phyloP scores from a whole-genome alignment of 2,329 filamentous ascomycete genomes.

The Aspergillus sp. region DNA sequence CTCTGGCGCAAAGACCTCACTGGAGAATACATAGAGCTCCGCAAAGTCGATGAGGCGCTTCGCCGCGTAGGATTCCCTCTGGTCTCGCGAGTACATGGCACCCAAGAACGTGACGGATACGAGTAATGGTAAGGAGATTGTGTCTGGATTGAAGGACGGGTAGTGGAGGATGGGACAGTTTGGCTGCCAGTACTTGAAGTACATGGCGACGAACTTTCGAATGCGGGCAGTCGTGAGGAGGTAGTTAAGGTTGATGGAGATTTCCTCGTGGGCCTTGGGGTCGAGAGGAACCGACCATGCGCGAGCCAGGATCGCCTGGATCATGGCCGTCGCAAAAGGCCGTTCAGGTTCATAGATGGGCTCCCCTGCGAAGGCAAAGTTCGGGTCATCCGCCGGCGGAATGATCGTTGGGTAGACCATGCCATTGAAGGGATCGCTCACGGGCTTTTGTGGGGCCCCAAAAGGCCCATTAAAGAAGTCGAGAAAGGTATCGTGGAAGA shows the following conservation, averaged over 20 bases:
- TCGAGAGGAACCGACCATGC: slow-evolving; percentile 38
- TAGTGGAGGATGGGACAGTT: slow-evolving; percentile 44
- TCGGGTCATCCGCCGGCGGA: slow-evolving; percentile 18
- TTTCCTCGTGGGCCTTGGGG: slow-evolving; percentile 36
- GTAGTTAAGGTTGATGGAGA: slow-evolving; percentile 38
- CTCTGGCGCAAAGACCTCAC: slow-evolving; percentile 40
- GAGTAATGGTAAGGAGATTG: slow-evolving; percentile 36
- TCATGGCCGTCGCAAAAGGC: slow-evolving; percentile 37
- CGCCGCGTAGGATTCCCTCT: slow-evolving; percentile 35
- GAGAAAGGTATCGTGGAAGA: slow-evolving; percentile 36
- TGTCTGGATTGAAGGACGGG: slow-evolving; percentile 40
- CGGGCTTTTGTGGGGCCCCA: slow-evolving; percentile 22
- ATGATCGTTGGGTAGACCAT: slow-evolving; percentile 17
- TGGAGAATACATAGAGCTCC: slow-evolving; percentile 44
- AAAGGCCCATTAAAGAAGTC: slow-evolving; percentile 39
- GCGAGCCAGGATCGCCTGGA: slow-evolving; percentile 40
- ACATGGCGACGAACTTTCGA: slow-evolving; percentile 40
- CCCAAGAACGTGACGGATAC: slow-evolving; percentile 43
- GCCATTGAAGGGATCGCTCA: slow-evolving; percentile 20
- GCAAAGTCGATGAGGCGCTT: slow-evolving; percentile 43
- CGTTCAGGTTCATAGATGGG: slow-evolving; percentile 34
- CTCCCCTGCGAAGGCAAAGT: slow-evolving; percentile 16
- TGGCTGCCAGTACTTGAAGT: slow-evolving; percentile 46
- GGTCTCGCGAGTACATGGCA: slow-evolving; percentile 44
- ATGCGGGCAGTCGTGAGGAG: slow-evolving; percentile 42